Evolutionary conservation across 2,329 filamentous ascomycete genomes (phyloP).

Genomic region (Chaetothyriales sp.): DNA sequence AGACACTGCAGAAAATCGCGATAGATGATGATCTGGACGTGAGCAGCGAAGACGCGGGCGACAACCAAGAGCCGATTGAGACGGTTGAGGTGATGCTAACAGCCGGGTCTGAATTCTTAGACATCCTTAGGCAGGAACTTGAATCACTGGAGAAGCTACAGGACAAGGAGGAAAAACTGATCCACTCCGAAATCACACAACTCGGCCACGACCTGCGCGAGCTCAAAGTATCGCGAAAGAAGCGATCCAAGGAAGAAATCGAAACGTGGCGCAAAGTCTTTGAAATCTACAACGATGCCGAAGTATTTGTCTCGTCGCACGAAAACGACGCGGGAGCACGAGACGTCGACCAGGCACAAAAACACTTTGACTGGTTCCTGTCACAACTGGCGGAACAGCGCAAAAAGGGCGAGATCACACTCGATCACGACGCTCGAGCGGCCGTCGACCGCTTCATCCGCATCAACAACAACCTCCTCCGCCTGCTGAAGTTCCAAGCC

Average conservation of each 20-base stretch:
- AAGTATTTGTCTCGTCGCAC: constrained; percentile 68
- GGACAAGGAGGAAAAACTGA: constrained; percentile 47
- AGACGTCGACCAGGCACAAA: constrained; percentile 50
- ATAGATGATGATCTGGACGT: neutral
- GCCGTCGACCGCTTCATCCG: constrained; percentile 57
- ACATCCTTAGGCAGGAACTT: constrained; percentile 58
- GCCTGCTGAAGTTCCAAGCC: constrained; percentile 69
- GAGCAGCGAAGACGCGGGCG: constrained; percentile 1
- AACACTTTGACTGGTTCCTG: constrained; percentile 59
- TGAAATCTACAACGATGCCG: constrained; percentile 63
- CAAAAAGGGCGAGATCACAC: constrained; percentile 49
- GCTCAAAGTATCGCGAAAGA: constrained; percentile 48
- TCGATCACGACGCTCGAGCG: constrained; percentile 41
- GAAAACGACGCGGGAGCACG: constrained; percentile 58
- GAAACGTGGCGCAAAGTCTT: constrained; percentile 70
- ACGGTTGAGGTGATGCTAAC: constrained; percentile 61
- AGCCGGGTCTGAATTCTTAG: constrained; percentile 69
- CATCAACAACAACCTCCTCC: constrained; percentile 64
- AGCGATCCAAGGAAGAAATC: constrained; percentile 50
- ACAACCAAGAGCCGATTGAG: constrained; percentile 20
- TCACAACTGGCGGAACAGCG: constrained; percentile 37
- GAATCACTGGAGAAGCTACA: constrained; percentile 56
- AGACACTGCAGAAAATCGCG: neutral
- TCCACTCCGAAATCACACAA: constrained; percentile 49
- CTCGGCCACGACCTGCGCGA: constrained; percentile 53